Percentiles rank a stretch among this genome's conserved stretches.
phyloP scores from a whole-genome alignment of 148 eudicot species.

The Camellia granthamiana region DNA sequence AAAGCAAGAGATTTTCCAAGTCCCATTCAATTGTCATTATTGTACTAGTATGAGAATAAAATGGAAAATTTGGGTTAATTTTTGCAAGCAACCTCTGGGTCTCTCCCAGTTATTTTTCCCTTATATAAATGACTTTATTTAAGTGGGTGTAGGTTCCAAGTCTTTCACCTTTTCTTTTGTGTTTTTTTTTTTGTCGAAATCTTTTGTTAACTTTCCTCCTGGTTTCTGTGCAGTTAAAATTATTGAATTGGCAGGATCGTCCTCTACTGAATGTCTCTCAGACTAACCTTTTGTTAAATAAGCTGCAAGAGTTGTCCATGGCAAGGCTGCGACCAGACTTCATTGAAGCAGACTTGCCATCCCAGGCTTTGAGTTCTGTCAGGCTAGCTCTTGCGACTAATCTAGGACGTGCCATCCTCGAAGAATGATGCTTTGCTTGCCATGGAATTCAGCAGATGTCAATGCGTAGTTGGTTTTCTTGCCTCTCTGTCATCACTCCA shows the following conservation, averaged over 20 bases:
- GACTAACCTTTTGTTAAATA: slow-evolving; percentile 74
- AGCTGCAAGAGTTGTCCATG: slow-evolving; percentile 86
- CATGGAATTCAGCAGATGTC: background rate
- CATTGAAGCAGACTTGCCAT: slow-evolving; percentile 67
- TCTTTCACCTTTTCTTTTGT: background rate
- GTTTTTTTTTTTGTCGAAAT: too few relatives aligned
- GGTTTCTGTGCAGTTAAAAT: slow-evolving; percentile 56
- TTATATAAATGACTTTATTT: background rate
- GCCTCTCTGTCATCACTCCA: background rate
- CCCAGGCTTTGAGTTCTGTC: slow-evolving; percentile 76
- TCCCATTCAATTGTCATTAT: background rate
- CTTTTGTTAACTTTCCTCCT: background rate
- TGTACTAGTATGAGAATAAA: background rate
- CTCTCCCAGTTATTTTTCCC: background rate
- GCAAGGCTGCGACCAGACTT: slow-evolving; percentile 81
- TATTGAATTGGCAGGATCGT: slow-evolving; percentile 75
- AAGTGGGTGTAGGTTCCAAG: background rate
- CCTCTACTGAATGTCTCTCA: slow-evolving; percentile 81
- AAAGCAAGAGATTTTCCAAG: background rate
- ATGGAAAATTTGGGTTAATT: background rate
- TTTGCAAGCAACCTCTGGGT: background rate
- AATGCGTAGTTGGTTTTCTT: background rate
- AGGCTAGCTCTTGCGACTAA: slow-evolving; percentile 94
- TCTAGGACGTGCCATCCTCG: slow-evolving; percentile 89
- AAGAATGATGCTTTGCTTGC: slow-evolving; percentile 42